phyloP scores from a whole-genome alignment of 2,329 filamentous ascomycete species.

The Claviceps paspali region DNA sequence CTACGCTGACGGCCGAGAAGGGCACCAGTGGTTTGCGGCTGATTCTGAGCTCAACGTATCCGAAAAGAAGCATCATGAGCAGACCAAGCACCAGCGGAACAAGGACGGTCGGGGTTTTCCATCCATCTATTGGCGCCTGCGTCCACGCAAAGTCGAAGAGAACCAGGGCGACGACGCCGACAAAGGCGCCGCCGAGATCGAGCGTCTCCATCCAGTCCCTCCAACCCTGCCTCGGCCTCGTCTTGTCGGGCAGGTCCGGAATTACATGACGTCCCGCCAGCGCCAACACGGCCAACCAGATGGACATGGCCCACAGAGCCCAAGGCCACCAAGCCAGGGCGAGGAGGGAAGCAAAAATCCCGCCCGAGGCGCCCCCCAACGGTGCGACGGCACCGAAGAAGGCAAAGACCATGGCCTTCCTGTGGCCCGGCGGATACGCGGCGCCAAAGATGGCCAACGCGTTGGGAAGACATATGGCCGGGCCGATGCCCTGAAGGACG shows the following conservation, averaged over 20 bases:
- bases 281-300: conserved; percentile 20
- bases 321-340: conserved; percentile 31
- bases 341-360: conserved; percentile 25
- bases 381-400: conserved; percentile 32
- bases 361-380: conserved; percentile 28
- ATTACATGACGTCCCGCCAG: conserved; percentile 19
- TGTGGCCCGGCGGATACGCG: conserved; percentile 37
- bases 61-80: conserved; percentile 37
- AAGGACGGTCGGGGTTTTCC: conserved; percentile 40
- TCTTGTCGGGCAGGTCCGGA: conserved; percentile 14
- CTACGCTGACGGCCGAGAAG: conserved; percentile 28
- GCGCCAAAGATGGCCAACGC: conserved; percentile 45
- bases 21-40: conserved; percentile 41
- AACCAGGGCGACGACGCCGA: conserved; percentile 39
- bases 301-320: conserved; percentile 27
- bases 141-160: conserved; percentile 56
- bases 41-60: conserved; percentile 35
- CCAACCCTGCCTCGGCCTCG: conserved; percentile 3
- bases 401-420: conserved; percentile 45
- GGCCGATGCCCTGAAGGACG: conserved; percentile 44
- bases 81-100: conserved; percentile 41
- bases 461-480: conserved; percentile 48
- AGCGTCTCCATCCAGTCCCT: conserved; percentile 16
- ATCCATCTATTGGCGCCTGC: conserved; percentile 44
- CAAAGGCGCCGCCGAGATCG: conserved; percentile 23